Evolutionary conservation across 139 green algal genomes (phyloP).

Genomic region (Picochlorum sp.): DNA sequence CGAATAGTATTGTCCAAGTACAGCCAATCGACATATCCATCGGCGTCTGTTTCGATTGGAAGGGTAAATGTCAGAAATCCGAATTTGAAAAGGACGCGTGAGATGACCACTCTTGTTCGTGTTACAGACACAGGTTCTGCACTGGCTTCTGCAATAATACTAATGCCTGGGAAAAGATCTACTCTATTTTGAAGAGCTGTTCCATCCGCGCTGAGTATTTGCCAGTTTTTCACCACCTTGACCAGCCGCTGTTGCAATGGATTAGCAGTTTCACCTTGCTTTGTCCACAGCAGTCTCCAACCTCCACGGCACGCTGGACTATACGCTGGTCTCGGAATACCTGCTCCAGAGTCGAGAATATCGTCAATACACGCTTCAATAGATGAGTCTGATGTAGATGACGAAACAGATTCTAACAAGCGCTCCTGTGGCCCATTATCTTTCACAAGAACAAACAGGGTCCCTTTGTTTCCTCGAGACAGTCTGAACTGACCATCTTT

Average conservation of each 20-base stretch:
- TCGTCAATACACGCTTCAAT: conserved; percentile 22
- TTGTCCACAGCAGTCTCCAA: conserved; percentile 63
- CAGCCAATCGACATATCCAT: conserved; percentile 68
- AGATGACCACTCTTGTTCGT: conserved; percentile 45
- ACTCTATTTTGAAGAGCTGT: conserved; percentile 54
- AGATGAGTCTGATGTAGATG: no score
- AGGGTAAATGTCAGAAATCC: conserved; percentile 35
- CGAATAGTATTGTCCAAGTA: conserved; percentile 65
- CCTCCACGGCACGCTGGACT: conserved; percentile 33
- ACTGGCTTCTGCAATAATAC: conserved; percentile 43
- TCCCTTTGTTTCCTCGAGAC: conserved; percentile 76
- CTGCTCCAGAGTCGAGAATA: conserved; percentile 15
- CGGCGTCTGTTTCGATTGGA: conserved; percentile 16
- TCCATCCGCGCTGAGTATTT: conserved; percentile 48
- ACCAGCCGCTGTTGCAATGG: conserved; percentile 51
- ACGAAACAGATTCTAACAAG: conserved; percentile 34
- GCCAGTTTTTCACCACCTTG: conserved; percentile 34
- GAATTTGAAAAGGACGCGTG: conserved; percentile 30
- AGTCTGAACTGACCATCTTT: conserved; percentile 55
- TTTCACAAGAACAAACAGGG: conserved; percentile 50
- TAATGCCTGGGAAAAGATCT: conserved; percentile 29
- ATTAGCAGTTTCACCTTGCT: conserved; percentile 51
- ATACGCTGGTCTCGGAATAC: conserved; percentile 25
- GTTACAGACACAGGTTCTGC: conserved; percentile 24
- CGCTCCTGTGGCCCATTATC: conserved; percentile 40